Percentiles rank a stretch among this genome's conserved stretches.
Conservation (phyloP, 2,329 filamentous ascomycete genomes). For the Clonostachys rhizophaga region DNA sequence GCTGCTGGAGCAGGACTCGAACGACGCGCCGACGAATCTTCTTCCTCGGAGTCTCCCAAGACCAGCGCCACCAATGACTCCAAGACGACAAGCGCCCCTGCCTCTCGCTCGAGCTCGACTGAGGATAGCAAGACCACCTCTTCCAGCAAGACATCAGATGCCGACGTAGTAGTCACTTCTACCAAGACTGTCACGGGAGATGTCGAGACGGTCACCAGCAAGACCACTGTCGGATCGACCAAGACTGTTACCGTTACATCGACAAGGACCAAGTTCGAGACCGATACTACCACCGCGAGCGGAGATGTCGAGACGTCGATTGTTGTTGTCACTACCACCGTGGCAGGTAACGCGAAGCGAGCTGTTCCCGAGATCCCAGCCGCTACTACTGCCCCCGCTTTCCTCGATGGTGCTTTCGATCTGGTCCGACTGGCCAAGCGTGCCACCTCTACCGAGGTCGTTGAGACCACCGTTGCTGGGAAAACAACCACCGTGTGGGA, state of each 20-base stretch:
- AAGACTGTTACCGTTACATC: slow-evolving; percentile 8
- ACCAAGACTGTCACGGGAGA: slow-evolving; percentile 22
- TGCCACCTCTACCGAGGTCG: slow-evolving; percentile 22
- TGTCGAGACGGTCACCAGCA: slow-evolving; percentile 1
- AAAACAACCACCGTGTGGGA: slow-evolving; percentile 17
- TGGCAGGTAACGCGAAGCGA: slow-evolving; percentile 25
- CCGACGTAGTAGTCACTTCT: slow-evolving; percentile 18
- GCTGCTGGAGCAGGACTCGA: background rate
- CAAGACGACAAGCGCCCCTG: background rate
- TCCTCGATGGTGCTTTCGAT: background rate
- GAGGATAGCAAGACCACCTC: background rate
- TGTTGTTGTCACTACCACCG: slow-evolving; percentile 25
- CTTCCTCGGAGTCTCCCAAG: background rate
- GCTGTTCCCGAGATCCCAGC: slow-evolving; percentile 1
- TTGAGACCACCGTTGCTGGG: slow-evolving; percentile 19
- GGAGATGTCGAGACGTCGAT: slow-evolving; percentile 25
- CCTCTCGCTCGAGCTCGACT: background rate
- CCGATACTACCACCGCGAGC: slow-evolving; percentile 17
- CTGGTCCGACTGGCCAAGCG: slow-evolving; percentile 20
- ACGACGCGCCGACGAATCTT: background rate
- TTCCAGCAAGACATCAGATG: slow-evolving; percentile 1
- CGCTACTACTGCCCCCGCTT: slow-evolving; percentile 4
- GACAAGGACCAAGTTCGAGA: slow-evolving; percentile 17
- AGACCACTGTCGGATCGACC: slow-evolving; percentile 6
- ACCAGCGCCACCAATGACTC: background rate